These are phyloP conservation scores for Salvia rosmarinus DNA, from an alignment of 257 asterid genomes.

Conservation along the genomic window DNA sequence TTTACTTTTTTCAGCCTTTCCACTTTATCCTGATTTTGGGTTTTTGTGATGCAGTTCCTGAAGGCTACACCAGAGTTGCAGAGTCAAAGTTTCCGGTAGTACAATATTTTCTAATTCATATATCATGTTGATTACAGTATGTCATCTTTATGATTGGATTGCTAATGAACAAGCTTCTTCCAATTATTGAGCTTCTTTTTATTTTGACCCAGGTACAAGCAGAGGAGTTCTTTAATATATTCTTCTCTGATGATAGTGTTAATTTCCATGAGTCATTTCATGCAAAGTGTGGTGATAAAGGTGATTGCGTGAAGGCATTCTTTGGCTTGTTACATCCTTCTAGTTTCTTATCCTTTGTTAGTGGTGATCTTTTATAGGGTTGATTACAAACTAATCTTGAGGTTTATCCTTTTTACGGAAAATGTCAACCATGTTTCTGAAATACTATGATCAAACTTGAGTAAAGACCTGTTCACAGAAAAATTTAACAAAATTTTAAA, in stretches of 20 bases:
- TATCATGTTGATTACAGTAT: constrained; percentile 14
- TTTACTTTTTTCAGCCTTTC: neutral
- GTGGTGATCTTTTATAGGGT: constrained; percentile 20
- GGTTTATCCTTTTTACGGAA: neutral
- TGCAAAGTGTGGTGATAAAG: constrained; percentile 94
- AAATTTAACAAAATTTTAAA: neutral
- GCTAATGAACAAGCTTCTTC: constrained; percentile 24
- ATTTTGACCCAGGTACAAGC: constrained; percentile 60
- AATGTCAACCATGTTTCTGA: neutral
- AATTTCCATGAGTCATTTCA: constrained; percentile 75
- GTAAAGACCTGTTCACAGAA: neutral
- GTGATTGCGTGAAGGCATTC: constrained; percentile 49
- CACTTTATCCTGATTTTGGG: constrained; percentile 22
- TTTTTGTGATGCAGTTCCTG: constrained; percentile 70
- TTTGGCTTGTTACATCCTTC: constrained; percentile 29
- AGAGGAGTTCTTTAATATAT: constrained; percentile 76
- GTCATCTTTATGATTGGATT: constrained; percentile 17
- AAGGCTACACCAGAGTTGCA: constrained; percentile 72
- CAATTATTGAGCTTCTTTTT: constrained; percentile 20
- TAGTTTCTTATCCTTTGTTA: constrained; percentile 6
- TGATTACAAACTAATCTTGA: neutral
- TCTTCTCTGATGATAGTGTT: constrained; percentile 69
- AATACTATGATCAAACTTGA: neutral
- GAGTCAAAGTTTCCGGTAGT: constrained; percentile 85
- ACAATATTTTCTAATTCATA: constrained; percentile 18